Evolutionary conservation across 176 grass and related monocot species (phyloP), one percentile per base, ranked within the genome.

Genomic region (Poa pratensis): DNA sequence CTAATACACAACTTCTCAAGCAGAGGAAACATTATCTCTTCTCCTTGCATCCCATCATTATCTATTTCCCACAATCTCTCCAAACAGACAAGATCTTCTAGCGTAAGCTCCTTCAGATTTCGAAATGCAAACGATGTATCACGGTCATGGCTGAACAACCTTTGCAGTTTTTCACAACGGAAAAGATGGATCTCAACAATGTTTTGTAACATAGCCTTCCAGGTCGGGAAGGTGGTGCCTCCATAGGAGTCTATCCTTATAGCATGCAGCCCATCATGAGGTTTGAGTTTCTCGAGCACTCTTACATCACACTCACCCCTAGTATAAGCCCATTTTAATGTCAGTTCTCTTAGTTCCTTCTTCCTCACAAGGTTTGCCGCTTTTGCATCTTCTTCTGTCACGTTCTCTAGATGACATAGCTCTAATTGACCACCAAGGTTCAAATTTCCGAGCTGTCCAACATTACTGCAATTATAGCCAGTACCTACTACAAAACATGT

Each of bases 381-480:
- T 35, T 34, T 19, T 19, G 63, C 63, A 66, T 66, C 28, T 66
- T 66, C 28, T 66, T 18, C 2, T 9, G 14, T 66, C 30, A 66
- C 63, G 7, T 66, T 66, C 28, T 7, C 28, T 18, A 35, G 64
- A 18, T 37, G 30, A 19, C 1, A 0, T 9, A 68, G 65, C 65
- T 68, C 32, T 68, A 68, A 8, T 19, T 68, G 65, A 68, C 37
- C 69, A 40, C 34, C 8, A 5, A 90, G 88, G 15, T 86, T 82
- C 26, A 86, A 53, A 4, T 53, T 23, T 4, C 45, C 15, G 3
- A 86, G 14, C 32, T 17, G 71, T 63, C 5, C 1, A 24, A 78
- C 77, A 17, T 49, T 86, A 3, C 77, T 32, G 18, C 63, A 78
- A 24, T 54, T 19, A 15, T 46, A 14, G n/a, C 49, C 40, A n/a